Conservation (phyloP, 331 rosid species). For the Telfairia occidentalis region DNA sequence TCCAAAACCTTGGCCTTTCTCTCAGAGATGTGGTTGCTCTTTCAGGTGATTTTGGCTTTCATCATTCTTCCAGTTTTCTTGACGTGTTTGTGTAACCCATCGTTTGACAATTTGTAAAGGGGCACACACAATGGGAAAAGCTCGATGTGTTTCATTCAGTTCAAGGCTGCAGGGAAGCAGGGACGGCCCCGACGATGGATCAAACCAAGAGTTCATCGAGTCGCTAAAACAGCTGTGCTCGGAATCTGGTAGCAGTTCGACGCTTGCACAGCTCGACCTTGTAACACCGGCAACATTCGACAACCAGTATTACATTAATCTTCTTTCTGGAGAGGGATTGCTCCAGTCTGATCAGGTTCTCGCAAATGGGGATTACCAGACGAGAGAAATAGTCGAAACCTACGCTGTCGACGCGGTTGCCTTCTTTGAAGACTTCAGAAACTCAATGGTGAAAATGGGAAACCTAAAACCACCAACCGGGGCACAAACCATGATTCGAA, state of each 20-base stretch:
- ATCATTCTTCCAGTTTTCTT: neutral
- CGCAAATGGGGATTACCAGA: constrained; percentile 27
- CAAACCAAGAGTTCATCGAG: constrained; percentile 31
- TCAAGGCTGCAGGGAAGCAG: constrained; percentile 29
- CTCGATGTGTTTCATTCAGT: constrained; percentile 58
- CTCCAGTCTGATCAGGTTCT: constrained; percentile 64
- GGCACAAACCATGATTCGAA: constrained; percentile 38
- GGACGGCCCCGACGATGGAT: constrained; percentile 9
- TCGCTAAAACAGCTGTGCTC: constrained; percentile 53
- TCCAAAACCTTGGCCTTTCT: constrained; percentile 50
- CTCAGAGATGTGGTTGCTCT: constrained; percentile 69
- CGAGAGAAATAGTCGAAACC: constrained; percentile 40
- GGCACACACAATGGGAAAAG: constrained; percentile 76
- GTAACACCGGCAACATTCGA: constrained; percentile 70
- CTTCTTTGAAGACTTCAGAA: constrained; percentile 56
- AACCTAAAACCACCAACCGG: constrained; percentile 29
- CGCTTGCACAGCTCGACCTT: constrained; percentile 47
- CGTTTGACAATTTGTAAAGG: constrained; percentile 19
- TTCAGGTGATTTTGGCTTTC: constrained; percentile 33
- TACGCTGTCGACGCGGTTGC: constrained; percentile 33
- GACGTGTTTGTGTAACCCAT: neutral
- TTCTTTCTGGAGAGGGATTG: constrained; percentile 60
- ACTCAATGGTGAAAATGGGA: constrained; percentile 72
- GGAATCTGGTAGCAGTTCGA: constrained; percentile 16
- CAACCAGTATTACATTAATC: constrained; percentile 60